phyloP scores from a whole-genome alignment of 805 yeast genomes.

The Saccharomycopsis javanensis region DNA sequence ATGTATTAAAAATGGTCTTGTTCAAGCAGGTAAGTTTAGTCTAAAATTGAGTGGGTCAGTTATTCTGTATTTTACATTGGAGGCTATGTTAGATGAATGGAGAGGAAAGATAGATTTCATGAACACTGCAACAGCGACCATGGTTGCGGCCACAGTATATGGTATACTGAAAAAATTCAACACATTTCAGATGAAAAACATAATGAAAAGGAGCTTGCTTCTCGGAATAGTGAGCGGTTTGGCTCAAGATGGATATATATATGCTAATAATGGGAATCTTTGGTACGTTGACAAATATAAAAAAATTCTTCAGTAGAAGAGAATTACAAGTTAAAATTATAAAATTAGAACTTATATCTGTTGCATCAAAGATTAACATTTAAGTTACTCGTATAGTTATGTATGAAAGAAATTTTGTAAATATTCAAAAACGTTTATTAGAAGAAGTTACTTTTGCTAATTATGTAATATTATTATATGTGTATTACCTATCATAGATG shows the following conservation, averaged over 20 bases:
- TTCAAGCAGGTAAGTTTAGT: slow-evolving; percentile 36
- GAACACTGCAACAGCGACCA: slow-evolving; percentile 53
- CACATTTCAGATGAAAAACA: slow-evolving; percentile 32
- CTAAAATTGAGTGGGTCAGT: slow-evolving; percentile 36
- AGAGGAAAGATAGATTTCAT: slow-evolving; percentile 49
- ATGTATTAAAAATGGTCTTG: slow-evolving; percentile 47
- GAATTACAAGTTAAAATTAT: background rate
- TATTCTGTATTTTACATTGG: slow-evolving; percentile 46
- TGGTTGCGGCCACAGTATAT: slow-evolving; percentile 40
- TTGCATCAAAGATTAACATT: too few relatives aligned
- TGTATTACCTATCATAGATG: too few relatives aligned
- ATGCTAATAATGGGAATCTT: slow-evolving; percentile 47
- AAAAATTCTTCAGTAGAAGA: background rate
- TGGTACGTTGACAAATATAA: slow-evolving; percentile 42
- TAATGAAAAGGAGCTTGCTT: slow-evolving; percentile 42
- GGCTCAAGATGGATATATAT: slow-evolving; percentile 54
- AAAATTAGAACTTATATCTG: too few relatives aligned
- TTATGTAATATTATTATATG: too few relatives aligned
- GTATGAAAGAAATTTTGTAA: too few relatives aligned
- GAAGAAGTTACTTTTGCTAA: too few relatives aligned
- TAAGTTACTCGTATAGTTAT: too few relatives aligned
- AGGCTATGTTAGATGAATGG: slow-evolving; percentile 47
- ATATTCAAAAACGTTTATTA: too few relatives aligned
- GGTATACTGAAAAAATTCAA: slow-evolving; percentile 34
- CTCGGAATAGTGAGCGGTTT: slow-evolving; percentile 57